Conservation (phyloP, 2,329 filamentous ascomycete species). For the Lachnellula subtilissima region DNA sequence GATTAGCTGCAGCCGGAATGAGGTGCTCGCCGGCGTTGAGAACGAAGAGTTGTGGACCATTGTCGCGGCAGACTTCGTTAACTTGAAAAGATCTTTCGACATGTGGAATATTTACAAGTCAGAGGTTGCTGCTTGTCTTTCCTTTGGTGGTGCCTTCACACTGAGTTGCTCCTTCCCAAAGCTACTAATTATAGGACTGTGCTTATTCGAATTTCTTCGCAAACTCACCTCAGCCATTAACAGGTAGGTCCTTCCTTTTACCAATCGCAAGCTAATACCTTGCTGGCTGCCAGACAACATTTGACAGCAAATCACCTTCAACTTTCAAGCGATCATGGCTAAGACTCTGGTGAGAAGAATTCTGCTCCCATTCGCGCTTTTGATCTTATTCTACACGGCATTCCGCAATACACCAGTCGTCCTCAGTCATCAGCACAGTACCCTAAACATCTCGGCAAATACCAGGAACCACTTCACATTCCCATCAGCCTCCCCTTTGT, state of each 20-base stretch:
- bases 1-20: conserved; percentile 2
- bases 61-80: not conserved
- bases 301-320: not conserved
- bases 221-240: not conserved
- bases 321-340: conserved; percentile 4
- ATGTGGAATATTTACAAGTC: not conserved
- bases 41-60: conserved; percentile 14
- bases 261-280: not conserved
- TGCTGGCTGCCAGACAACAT: not conserved
- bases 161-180: not conserved
- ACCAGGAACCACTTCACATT: conserved; percentile 2
- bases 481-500: conserved; percentile 6
- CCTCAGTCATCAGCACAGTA: not conserved
- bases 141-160: too few relatives aligned
- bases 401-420: not conserved
- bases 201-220: not conserved
- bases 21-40: conserved; percentile 11
- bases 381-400: conserved; percentile 10
- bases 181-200: not conserved
- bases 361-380: conserved; percentile 13
- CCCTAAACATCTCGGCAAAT: not conserved
- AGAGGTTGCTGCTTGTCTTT: not conserved
- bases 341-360: conserved; percentile 10
- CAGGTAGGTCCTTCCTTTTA: not conserved
- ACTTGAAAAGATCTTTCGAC: too few relatives aligned